Base-by-base conservation (phyloP, 129 eudicot genomes). In the Deinandra increscens region DNA sequence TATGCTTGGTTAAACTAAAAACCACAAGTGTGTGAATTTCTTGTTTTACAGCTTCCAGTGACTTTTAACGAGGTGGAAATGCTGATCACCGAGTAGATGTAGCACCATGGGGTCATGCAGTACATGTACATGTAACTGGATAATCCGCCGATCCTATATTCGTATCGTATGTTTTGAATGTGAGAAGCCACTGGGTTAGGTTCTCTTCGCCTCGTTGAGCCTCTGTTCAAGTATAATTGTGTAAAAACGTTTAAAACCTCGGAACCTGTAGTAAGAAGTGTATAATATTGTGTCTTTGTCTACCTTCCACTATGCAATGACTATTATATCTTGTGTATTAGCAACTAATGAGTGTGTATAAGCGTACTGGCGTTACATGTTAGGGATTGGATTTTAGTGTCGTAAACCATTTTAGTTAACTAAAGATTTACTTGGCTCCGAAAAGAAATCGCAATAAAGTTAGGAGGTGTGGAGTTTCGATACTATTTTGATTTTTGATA, bases 41-140 rank as follows among this genome's bases (percentile, higher is more conserved):
- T 38, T 69, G 56, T 60, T 17, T 69, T 38, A 18, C 76, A 77
- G 81, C 71, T 77, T 61, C 71, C 81, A 5, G 11, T 4, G 23
- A 19, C 64, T 17, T 33, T 29, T 60, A 75, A 77, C 31, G 81
- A 69, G 64, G 81, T 77, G 49, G 76, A 77, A 51, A 77, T 77
- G 81, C 70, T 77, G 76, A 77, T 77, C 49, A 77, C 81, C 1
- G 76, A 77, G 81, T 77, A 77, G 71, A 62, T 17, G 9, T 6
- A 41, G 19, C 71, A 41, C 56, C 22, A 26, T 50, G 31, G 11
- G 45, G 56, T 49, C 18, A 67, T n/a, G 46, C 5, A 6, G 41
- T 68, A 36, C 10, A 34, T 45, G 67, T 56, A 46, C 42, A n/a
- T n/a, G n/a, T n/a, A 65, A 69, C 22, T 45, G 72, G 54, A 67